Evolutionary conservation across 164 flowering plant genomes (phyloP).

Genomic region (Vitis riparia): DNA sequence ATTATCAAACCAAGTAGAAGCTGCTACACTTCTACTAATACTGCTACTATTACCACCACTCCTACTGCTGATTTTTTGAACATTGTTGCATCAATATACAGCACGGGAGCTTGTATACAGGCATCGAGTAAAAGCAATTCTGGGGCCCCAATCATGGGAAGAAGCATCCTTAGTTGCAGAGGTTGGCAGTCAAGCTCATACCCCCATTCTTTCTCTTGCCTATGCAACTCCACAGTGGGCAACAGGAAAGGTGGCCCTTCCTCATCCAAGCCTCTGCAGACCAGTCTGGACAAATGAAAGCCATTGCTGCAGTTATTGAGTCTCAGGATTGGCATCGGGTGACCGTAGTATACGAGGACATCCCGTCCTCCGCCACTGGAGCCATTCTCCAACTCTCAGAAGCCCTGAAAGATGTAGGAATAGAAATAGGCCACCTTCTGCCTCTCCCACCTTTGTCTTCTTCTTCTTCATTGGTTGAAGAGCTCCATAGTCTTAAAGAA

Average conservation of each 20-base stretch:
- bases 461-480: neutral
- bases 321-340: constrained; percentile 24
- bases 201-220: constrained; percentile 27
- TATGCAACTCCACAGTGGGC: constrained; percentile 19
- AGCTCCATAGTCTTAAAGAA: constrained; percentile 17
- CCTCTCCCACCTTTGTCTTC: constrained; percentile 16
- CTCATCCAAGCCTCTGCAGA: constrained; percentile 14
- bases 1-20: too few species aligned
- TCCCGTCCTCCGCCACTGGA: neutral
- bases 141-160: constrained; percentile 20
- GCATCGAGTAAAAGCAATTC: constrained; percentile 8
- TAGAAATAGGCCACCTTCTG: constrained; percentile 11
- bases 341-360: constrained; percentile 25
- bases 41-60: constrained; percentile 20
- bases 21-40: too few species aligned
- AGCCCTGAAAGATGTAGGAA: constrained; percentile 17
- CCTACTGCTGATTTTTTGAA: too few species aligned
- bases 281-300: constrained; percentile 15
- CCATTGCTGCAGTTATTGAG: constrained; percentile 21
- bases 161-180: constrained; percentile 15
- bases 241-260: constrained; percentile 12
- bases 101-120: neutral
- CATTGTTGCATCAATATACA: too few species aligned
- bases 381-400: constrained; percentile 4
- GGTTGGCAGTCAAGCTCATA: constrained; percentile 9